Base-by-base conservation (phyloP, 2,329 filamentous ascomycete genomes). In the Colletotrichum sidae region DNA sequence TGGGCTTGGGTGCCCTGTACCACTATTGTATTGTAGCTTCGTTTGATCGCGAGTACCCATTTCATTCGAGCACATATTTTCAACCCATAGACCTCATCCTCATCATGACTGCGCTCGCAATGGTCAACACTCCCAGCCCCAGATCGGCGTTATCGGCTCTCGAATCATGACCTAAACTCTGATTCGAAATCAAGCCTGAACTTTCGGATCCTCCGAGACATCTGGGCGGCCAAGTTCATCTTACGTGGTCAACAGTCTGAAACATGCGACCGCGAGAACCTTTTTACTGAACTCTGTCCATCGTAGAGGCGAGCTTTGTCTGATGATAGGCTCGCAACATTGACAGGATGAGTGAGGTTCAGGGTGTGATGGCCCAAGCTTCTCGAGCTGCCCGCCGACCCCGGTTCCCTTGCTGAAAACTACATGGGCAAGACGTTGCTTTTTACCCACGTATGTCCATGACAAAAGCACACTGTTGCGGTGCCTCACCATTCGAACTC, bases 11-110 rank as follows among this genome's bases (percentile, higher is more conserved):
- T 37, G 51, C 47, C 13, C 17, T 51, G 46, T 51, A 58, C 50
- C 33, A 58, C 35, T 9, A 58, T 1, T 58, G 46, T 51, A 44
- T 6, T 9, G 11, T 42, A 51, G 13, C 1, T 44, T 44, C 10
- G 7, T 44, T 55, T 47, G 8, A 33, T 38, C 17, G 44, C 54
- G 54, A 56, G 33, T 56, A 56, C 54, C 54, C 54, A 56, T 56
- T 39, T 35, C 38, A 34, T 38, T 55, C 37, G 9, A 8, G 47
- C 13, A 10, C 35, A 25, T 10, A 13, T 15, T 45, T 8, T n/a
- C 2, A 45, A n/a, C 9, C 25, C 25, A 25, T 1, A 25, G 1
- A 25, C 25, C 25, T 25, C 25, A 25, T 25, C 25, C 25, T 25
- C 25, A 25, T 25, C 25, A 25, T 25, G 25, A 25, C 25, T 4